Evolutionary conservation across 495 filamentous ascomycete genomes (phyloP).

Genomic region (Penicillium antarcticum): DNA sequence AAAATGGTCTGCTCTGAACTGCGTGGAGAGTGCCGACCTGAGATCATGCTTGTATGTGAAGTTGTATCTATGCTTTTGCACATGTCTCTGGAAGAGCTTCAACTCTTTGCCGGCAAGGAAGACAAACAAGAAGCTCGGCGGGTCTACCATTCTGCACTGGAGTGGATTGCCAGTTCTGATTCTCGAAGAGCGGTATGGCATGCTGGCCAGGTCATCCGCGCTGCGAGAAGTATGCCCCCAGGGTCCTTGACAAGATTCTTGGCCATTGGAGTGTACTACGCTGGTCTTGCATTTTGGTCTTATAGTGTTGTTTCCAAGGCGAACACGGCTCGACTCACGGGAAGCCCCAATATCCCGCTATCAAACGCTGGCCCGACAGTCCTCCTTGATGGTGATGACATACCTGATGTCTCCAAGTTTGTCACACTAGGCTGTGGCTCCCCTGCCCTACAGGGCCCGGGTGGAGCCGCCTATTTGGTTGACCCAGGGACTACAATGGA

Average conservation of each 20-base stretch:
- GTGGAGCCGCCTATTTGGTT: conserved; percentile 20
- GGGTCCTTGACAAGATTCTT: conserved; percentile 54
- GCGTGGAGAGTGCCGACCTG: conserved; percentile 13
- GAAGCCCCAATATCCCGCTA: conserved; percentile 5
- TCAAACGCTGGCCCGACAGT: conserved; percentile 22
- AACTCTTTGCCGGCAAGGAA: conserved; percentile 61
- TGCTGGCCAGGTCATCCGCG: conserved; percentile 58
- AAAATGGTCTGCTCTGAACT: conserved; percentile 34
- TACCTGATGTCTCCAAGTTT: conserved; percentile 41
- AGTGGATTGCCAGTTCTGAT: conserved; percentile 50
- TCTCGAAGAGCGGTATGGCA: conserved; percentile 59
- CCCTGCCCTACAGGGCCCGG: conserved; percentile 36
- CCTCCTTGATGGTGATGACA: conserved; percentile 48
- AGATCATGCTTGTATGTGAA: conserved; percentile 48
- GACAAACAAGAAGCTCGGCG: conserved; percentile 57
- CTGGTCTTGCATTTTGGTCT: conserved; percentile 57
- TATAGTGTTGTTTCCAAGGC: conserved; percentile 49
- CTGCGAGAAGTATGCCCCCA: conserved; percentile 44
- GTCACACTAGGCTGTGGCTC: conserved; percentile 43
- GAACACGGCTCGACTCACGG: conserved; percentile 19
- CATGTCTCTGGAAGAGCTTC: conserved; percentile 60
- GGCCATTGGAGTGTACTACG: conserved; percentile 59
- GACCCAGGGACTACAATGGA: conserved; percentile 25
- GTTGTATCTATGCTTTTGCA: conserved; percentile 57
- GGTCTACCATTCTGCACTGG: conserved; percentile 48